Evolutionary conservation across 371 early-diverging fungal species (phyloP), one percentile per base, ranked within the genome.

Genomic region (Funneliformis caledonium): DNA sequence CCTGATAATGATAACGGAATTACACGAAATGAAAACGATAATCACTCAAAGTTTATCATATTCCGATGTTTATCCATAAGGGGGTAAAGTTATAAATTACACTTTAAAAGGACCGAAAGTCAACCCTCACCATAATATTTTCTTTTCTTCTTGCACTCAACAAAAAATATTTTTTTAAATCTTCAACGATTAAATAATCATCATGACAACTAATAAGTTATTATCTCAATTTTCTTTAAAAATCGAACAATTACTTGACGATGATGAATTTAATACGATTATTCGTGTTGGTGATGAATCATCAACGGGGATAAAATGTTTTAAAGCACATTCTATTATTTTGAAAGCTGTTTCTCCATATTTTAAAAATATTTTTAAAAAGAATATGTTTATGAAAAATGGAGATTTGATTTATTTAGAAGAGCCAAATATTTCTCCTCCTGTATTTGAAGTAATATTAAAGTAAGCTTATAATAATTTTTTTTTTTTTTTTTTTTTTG

Each of bases 321-420:
- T 79, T 72, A 64, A 72, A 79, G 80, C 72, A 6, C 80, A 79
- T n/a, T 70, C 80, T 11, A 10, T 70, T 45, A 72, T 79, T 42
- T 72, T 79, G 11, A 26, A n/a, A 11, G 72, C 59, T 52, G 4
- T 26, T 19, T 79, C 80, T 8, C 42, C 64, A 56, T 70, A 79
- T 59, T 79, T 79, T 59, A 56, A 60, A 43, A 56, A 16, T 26
- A n/a, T 43, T 2, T 50, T 78, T 16, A 47, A 37, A 37, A 31
- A 31, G 0, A 61, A 79, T 19, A 42, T 43, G 26, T 8, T 33
- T 4, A 70, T 14, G 10, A 70, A 70, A 26, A 33, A 69, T 16
- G 70, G 33, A 2, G 31, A 70, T 43, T 52, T 33, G 19, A 26
- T 42, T 67, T 67, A 65, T 60, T 52, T 79, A 8, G 68, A 65